Evolutionary conservation across 2,329 filamentous ascomycete species (phyloP), one percentile per base, ranked within the genome.

Genomic region (Penicillium sp.): DNA sequence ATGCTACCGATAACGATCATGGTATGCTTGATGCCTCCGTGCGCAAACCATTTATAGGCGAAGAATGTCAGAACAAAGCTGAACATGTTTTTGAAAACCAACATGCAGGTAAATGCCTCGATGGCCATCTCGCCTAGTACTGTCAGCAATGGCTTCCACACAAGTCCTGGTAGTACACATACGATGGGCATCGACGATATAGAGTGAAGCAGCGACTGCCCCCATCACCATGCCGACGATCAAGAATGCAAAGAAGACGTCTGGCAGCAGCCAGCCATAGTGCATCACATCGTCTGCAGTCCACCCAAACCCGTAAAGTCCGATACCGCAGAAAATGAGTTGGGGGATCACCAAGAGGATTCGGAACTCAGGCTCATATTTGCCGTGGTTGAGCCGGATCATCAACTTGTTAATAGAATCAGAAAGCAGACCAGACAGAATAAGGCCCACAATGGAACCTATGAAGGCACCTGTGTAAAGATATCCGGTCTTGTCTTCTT

Each of bases 1-100:
- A 95, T 85, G 35, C 85, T 88, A 2, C 85, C 87, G 45, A 96
- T 82, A 20, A 84, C 81, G 52, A 89, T 81, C 74, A 97, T 93
- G 0, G 83, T 77, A 22, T 67, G 66, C 45, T 82, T 80, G 57
- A 85, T 84, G 2, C 85, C 85, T 9, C 71, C 69, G 1, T 76
- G 62, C 10, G 88, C 80, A 26, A 96, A 80, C 92, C 93, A 97
- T 55, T 92, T 81, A 66, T 90, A 96, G 1, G 90, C 91, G 63
- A 85, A 88, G 71, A 87, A 95, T 0, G 92, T 96, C 54, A 97
- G 78, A 7, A 86, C 85, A 66, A 95, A 97, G 60, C 87, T 89
- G 77, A 97, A 96, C 60, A 97, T 83, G 74, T 97, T 96, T 76
- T 97, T 97, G 81, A 97, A 96, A 52, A 96, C 87, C 61, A 96